Base-by-base conservation (phyloP, 306 rosid genomes). In the Corylus heterophylla region DNA sequence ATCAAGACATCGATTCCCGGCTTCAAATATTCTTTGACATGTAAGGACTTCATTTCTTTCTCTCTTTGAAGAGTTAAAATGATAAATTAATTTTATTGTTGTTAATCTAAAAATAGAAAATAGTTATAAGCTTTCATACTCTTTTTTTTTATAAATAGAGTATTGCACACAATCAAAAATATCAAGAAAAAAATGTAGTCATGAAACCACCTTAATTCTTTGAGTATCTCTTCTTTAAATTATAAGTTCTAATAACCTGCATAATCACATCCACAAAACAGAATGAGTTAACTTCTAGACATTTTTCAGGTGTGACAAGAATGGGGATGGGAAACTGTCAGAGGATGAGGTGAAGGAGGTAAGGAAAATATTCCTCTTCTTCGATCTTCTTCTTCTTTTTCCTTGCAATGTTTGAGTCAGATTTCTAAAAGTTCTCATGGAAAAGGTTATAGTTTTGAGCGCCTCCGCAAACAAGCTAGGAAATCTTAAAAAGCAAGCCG, bases 1-100 rank as follows among this genome's bases (percentile, higher is more conserved):
- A 12, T 73, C 85, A 87, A 74, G 95, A 94, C 79, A 75, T 89
- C 58, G 97, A 92, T 78, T 77, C 93, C 12, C 85, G 98, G 54
- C 92, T 94, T 79, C 95, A 92, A 78, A 90, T 94, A 80, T 94
- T 94, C 91, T 92, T 94, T 82, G 98, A 92, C 88, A 92, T 94
- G 98, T 92, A 88, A 84, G 68, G 56, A 73, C 44, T 61, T 5
- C 7, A 42, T 52, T 52, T 18, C 17, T 44, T 59, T 68, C 45
- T 56, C 18, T 25, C 13, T 52, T 0, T 22, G 0, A 22, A 22
- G 0, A n/a, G n/a, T n/a, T n/a, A n/a, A n/a, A 0, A 22, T 22
- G 22, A 22, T 22, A 22, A 22, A 22, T 22, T 22, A 22, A 22
- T 22, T 22, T 22, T 22, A 22, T 22, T 22, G 22, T 22, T 22